Base-by-base conservation (phyloP, 768 basidiomycete species). In the Russula sp. region DNA sequence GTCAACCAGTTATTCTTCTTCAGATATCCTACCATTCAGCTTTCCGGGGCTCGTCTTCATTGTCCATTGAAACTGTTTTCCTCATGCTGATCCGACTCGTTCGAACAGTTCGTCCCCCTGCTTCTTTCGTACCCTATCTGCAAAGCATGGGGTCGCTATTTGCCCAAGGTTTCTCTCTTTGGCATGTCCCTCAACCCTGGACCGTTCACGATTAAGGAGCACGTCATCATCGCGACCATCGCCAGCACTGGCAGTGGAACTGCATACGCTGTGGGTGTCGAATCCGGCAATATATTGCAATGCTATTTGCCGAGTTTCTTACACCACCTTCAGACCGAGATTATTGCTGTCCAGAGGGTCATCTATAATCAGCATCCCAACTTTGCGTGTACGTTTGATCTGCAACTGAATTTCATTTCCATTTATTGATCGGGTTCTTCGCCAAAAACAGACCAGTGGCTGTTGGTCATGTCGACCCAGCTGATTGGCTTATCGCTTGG, bases 161-260 rank as follows among this genome's bases (percentile, higher is more conserved):
- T 87, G 35, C 85, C 84, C 22, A 78, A 80, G 63, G 71, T 80
- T 73, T 80, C 74, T 61, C 72, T 86, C 20, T 78, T 84, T 47
- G 84, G 84, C 9, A 40, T 78, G 7, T 69, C 75, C 3, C 67
- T 87, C 51, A 87, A 87, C 67, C 85, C 85, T 16, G 88, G 89
- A 20, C 85, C 81, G 3, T 91, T 88, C 76, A 80, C 80, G 2
- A 82, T 89, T 70, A 91, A 91, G 74, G 88, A 89, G 70, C 85
- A 86, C 73, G 84, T 84, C 34, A 64, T 80, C 55, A 76, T 78
- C 62, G 75, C 69, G 14, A 77, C 79, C 57, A 77, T 78, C 77
- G 76, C 77, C 13, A 73, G 70, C 54, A 73, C 77, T 37, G 77
- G 70, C 54, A 73, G 77, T 37, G 77, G 73, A 32, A 69, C 71